Conservation (phyloP, 495 filamentous ascomycete species). For the Penicillium steckii region DNA sequence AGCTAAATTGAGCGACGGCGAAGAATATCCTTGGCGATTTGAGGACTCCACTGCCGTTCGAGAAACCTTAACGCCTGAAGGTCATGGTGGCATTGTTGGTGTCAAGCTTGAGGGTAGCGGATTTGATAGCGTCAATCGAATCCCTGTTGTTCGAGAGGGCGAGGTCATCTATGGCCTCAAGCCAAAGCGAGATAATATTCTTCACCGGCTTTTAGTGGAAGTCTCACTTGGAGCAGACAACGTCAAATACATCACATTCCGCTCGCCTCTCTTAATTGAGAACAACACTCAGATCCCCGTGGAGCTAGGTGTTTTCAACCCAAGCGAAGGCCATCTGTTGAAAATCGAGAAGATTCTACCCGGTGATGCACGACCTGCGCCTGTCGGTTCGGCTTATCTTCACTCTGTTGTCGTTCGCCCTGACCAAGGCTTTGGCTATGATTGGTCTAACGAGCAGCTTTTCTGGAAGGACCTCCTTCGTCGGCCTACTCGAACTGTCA, state of each 20-base stretch:
- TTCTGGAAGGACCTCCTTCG: slow-evolving; percentile 92
- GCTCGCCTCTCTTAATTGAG: slow-evolving; percentile 93
- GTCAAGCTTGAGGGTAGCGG: slow-evolving; percentile 88
- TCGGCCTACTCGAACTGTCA: slow-evolving; percentile 77
- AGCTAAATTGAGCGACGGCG: slow-evolving; percentile 82
- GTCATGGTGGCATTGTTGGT: slow-evolving; percentile 70
- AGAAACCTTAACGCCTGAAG: slow-evolving; percentile 84
- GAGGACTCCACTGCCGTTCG: slow-evolving; percentile 93
- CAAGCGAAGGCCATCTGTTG: slow-evolving; percentile 82
- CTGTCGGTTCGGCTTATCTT: slow-evolving; percentile 86
- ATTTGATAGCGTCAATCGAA: slow-evolving; percentile 84
- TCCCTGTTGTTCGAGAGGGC: slow-evolving; percentile 89
- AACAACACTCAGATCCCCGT: slow-evolving; percentile 97
- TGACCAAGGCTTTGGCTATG: slow-evolving; percentile 94
- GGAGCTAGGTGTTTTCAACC: slow-evolving; percentile 90
- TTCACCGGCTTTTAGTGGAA: slow-evolving; percentile 89
- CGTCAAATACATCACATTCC: slow-evolving; percentile 95
- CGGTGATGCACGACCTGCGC: slow-evolving; percentile 85
- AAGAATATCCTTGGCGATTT: slow-evolving; percentile 93
- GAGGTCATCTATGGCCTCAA: slow-evolving; percentile 84
- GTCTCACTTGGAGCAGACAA: slow-evolving; percentile 88
- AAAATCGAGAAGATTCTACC: slow-evolving; percentile 98
- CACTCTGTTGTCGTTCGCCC: slow-evolving; percentile 90
- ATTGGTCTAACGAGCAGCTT: slow-evolving; percentile 84
- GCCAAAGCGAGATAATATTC: slow-evolving; percentile 76